Evolutionary conservation across 306 rosid species (phyloP).

Genomic region (Prinsepia uniflora): DNA sequence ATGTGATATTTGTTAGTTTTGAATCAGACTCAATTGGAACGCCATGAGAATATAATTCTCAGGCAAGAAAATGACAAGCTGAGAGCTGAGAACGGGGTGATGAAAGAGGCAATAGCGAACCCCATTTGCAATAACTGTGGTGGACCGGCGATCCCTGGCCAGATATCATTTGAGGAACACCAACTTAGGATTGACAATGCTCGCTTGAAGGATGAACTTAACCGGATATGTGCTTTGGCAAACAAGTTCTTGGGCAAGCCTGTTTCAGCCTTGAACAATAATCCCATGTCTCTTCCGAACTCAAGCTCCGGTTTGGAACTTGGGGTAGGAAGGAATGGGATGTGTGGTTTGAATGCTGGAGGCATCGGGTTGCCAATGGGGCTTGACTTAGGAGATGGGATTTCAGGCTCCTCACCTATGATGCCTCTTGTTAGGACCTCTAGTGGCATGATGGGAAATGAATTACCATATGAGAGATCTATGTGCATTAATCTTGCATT

Average conservation of each 20-base stretch:
- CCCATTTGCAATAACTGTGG: conserved; percentile 75
- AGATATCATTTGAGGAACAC: conserved; percentile 71
- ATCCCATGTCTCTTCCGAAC: conserved; percentile 30
- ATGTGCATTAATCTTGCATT: conserved; percentile 51
- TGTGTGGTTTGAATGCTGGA: conserved; percentile 35
- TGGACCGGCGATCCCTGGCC: conserved; percentile 78
- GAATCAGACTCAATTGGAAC: conserved; percentile 77
- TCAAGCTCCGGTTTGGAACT: conserved; percentile 53
- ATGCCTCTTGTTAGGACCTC: conserved; percentile 34
- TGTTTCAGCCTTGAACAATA: conserved; percentile 37
- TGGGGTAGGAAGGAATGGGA: conserved; percentile 60
- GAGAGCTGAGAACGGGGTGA: conserved; percentile 62
- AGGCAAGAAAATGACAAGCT: conserved; percentile 85
- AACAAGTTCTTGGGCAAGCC: conserved; percentile 67
- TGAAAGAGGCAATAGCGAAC: conserved; percentile 65
- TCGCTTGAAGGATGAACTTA: conserved; percentile 64
- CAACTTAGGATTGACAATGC: conserved; percentile 77
- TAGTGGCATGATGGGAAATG: conserved; percentile 42
- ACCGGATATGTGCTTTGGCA: conserved; percentile 48
- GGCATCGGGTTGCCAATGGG: conserved; percentile 48
- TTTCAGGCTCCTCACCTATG: conserved; percentile 25
- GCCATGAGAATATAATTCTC: conserved; percentile 81
- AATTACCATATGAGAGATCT: conserved; percentile 38
- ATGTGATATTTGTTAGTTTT: conserved; percentile 10
- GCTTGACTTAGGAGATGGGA: conserved; percentile 55